A percentile compares a stretch with the other conserved stretches of the same genome.
These are phyloP conservation scores for Syncephalis plumigaleata DNA, from an alignment of 371 early-diverging fungal species.

Conservation along the genomic window DNA sequence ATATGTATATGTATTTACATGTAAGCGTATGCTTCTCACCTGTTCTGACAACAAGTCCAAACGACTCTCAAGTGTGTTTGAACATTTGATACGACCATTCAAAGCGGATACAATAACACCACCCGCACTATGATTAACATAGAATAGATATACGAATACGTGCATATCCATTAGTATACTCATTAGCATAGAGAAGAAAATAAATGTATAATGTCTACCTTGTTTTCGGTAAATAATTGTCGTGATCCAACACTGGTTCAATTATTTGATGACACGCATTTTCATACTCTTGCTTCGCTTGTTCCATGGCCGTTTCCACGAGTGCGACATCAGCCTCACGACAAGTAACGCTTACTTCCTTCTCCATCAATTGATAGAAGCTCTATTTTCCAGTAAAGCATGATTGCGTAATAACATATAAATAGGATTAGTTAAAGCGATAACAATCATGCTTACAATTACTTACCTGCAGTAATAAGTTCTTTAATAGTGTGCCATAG, in stretches of 20 bases:
- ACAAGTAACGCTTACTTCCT: conserved; percentile 43
- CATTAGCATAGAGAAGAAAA: background rate
- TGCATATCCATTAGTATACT: too few relatives aligned
- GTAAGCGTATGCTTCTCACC: too few relatives aligned
- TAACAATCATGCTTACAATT: background rate
- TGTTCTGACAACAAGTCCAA: conserved; percentile 60
- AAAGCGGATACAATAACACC: conserved; percentile 70
- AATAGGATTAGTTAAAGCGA: background rate
- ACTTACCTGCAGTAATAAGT: conserved; percentile 56
- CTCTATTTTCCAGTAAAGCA: conserved; percentile 22
- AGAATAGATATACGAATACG: conserved; percentile 1
- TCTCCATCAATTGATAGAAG: conserved; percentile 68
- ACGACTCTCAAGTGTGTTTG: conserved; percentile 84
- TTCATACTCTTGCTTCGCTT: conserved; percentile 36
- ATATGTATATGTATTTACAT: too few relatives aligned
- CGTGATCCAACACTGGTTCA: conserved; percentile 8
- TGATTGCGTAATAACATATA: conserved; percentile 1
- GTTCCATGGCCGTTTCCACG: conserved; percentile 34
- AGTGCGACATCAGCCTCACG: conserved; percentile 53
- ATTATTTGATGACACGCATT: conserved; percentile 29
- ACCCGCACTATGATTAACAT: conserved; percentile 44
- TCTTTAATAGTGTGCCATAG: conserved; percentile 41
- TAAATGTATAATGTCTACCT: conserved; percentile 11
- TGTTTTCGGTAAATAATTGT: conserved; percentile 23
- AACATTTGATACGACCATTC: conserved; percentile 59